Percentiles rank a stretch among this genome's conserved stretches.
These are phyloP conservation scores for Ammopiptanthus mongolicus DNA, from an alignment of 306 rosid genomes.

Conservation along the genomic window DNA sequence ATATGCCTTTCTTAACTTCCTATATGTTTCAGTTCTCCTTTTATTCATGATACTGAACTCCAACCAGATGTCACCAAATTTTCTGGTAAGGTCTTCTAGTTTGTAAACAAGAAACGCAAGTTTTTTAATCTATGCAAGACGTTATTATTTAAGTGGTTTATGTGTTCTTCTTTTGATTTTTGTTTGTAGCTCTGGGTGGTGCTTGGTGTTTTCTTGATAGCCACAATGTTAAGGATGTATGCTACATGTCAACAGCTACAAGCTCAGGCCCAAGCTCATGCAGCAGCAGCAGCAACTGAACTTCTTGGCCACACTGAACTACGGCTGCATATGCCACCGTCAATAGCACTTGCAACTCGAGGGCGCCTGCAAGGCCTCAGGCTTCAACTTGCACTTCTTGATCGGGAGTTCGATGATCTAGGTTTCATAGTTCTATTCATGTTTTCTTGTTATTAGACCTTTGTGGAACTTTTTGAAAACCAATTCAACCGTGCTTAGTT, in stretches of 20 bases:
- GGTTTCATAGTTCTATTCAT: constrained; percentile 33
- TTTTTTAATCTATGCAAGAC: neutral
- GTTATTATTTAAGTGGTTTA: neutral
- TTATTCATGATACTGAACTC: constrained; percentile 89
- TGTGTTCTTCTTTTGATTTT: neutral
- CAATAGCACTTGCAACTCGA: constrained; percentile 83
- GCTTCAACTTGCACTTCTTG: constrained; percentile 98
- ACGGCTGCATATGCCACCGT: constrained; percentile 85
- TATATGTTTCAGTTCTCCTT: constrained; percentile 64
- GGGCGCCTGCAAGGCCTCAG: constrained; percentile 96
- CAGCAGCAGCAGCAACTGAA: constrained; percentile 74
- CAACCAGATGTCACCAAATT: constrained; percentile 93
- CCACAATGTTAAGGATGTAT: constrained; percentile 91
- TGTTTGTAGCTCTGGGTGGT: constrained; percentile 82
- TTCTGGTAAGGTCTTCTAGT: constrained; percentile 58
- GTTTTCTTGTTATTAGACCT: neutral
- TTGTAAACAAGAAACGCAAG: constrained; percentile 3
- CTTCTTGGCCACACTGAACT: constrained; percentile 86
- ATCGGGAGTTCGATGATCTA: constrained; percentile 93
- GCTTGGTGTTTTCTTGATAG: constrained; percentile 96
- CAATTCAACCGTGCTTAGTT: neutral
- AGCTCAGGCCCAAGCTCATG: constrained; percentile 95
- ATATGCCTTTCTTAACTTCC: neutral
- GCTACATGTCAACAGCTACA: constrained; percentile 98
- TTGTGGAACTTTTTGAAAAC: neutral